A percentile compares a stretch with the other conserved stretches of the same genome.
Conservation (phyloP, 2,329 filamentous ascomycete species). For the Mycogone perniciosa region DNA sequence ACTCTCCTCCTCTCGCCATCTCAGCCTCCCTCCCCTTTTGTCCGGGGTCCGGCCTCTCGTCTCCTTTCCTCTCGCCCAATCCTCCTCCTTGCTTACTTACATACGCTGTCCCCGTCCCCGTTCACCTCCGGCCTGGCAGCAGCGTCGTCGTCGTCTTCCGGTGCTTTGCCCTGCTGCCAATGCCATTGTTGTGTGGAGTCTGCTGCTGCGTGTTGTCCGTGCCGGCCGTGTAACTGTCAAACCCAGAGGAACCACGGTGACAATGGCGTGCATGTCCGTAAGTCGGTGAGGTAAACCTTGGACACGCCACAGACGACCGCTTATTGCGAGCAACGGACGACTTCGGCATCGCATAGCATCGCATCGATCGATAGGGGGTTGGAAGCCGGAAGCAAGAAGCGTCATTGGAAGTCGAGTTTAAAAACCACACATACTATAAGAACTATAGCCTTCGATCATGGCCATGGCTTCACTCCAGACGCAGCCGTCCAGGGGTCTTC, state of each 20-base stretch:
- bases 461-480: constrained; percentile 25
- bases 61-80: background rate
- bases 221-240: constrained; percentile 10
- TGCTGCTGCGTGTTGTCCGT: background rate
- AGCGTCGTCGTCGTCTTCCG: no score
- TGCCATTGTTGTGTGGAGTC: constrained; percentile 2
- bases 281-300: constrained; percentile 13
- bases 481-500: constrained; percentile 13
- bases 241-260: constrained; percentile 12
- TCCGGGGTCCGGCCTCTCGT: background rate
- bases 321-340: constrained; percentile 5
- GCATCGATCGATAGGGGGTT: no score
- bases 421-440: background rate
- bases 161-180: no score
- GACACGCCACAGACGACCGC: constrained; percentile 1
- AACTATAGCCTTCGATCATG: background rate
- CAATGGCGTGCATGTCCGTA: constrained; percentile 10
- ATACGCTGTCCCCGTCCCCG: no score
- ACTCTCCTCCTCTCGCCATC: background rate
- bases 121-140: no score
- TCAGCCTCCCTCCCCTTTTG: no score
- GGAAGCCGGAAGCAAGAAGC: no score
- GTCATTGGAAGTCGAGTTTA: background rate
- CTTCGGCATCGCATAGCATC: constrained; percentile 4
- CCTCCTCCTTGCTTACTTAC: background rate